Percentiles rank a stretch among this genome's conserved stretches.
Evolutionary conservation across 768 basidiomycete species (phyloP).

Genomic region (Pleurotus eryngii): DNA sequence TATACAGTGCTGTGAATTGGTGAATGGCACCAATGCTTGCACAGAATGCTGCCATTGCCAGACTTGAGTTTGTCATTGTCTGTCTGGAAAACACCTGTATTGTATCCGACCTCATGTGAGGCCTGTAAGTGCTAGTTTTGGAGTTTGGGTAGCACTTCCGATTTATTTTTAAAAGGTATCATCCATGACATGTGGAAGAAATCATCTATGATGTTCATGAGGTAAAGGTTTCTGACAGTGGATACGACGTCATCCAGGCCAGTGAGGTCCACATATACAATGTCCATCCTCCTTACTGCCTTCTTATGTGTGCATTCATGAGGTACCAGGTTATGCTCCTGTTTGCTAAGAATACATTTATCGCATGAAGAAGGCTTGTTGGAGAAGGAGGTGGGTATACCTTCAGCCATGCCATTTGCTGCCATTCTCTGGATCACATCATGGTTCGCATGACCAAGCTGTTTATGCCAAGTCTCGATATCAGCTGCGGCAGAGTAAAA

Average conservation of each 20-base stretch:
- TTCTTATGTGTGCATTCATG: conserved; percentile 4
- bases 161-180: conserved; percentile 28
- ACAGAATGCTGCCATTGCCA: conserved; percentile 14
- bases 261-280: conserved; percentile 13
- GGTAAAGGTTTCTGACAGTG: conserved; percentile 19
- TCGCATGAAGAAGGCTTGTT: conserved; percentile 9
- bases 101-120: conserved; percentile 17
- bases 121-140: conserved; percentile 22
- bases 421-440: conserved; percentile 10
- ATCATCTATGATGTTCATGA: conserved; percentile 35
- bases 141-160: conserved; percentile 18
- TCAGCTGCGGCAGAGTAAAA: background rate
- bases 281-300: conserved; percentile 5
- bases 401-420: conserved; percentile 1
- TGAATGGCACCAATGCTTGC: conserved; percentile 10
- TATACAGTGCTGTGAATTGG: conserved; percentile 26
- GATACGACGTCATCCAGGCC: conserved; percentile 12
- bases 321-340: conserved; percentile 11
- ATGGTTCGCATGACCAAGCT: conserved; percentile 15
- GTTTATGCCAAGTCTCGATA: conserved; percentile 15
- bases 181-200: conserved; percentile 25
- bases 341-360: conserved; percentile 16
- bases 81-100: conserved; percentile 11
- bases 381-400: conserved; percentile 17
- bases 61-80: conserved; percentile 21